These are phyloP conservation scores for Torulaspora franciscae DNA, from an alignment of 805 yeast genomes.

Conservation along the genomic window DNA sequence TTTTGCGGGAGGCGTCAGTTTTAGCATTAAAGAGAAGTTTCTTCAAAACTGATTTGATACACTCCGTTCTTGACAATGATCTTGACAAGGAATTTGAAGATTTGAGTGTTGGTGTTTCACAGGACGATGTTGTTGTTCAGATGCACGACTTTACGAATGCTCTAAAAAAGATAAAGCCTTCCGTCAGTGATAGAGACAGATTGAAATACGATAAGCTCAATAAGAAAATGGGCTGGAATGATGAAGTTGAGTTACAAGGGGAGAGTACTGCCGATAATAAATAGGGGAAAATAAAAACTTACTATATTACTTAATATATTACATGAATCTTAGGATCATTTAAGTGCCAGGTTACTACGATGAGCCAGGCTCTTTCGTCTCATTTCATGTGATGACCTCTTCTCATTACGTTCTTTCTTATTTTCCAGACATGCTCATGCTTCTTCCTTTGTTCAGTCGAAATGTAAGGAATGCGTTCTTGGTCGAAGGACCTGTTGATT, in stretches of 20 bases:
- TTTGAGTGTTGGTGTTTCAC: constrained; percentile 34
- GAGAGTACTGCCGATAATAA: constrained; percentile 6
- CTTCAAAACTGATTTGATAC: constrained; percentile 46
- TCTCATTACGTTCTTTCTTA: constrained; percentile 51
- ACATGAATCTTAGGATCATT: neutral
- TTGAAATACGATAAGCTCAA: constrained; percentile 68
- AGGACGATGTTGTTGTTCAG: constrained; percentile 49
- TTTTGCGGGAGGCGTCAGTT: constrained; percentile 93
- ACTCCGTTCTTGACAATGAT: constrained; percentile 43
- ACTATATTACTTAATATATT: too few relatives aligned
- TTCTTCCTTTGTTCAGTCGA: constrained; percentile 37
- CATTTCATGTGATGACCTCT: constrained; percentile 36
- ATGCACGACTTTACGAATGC: constrained; percentile 66
- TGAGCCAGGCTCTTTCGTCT: neutral
- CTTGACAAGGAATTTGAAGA: constrained; percentile 40
- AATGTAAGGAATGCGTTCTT: constrained; percentile 43
- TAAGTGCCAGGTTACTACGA: neutral
- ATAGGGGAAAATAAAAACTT: neutral
- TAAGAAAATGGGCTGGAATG: constrained; percentile 70
- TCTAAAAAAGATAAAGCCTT: constrained; percentile 71
- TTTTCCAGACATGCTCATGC: constrained; percentile 54
- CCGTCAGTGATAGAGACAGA: constrained; percentile 84
- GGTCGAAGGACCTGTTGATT: constrained; percentile 19
- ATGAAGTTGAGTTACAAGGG: constrained; percentile 34
- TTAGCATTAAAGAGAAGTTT: constrained; percentile 73